These are phyloP conservation scores for Lathyrus oleraceus DNA, from an alignment of 306 rosid genomes.

Conservation along the genomic window DNA sequence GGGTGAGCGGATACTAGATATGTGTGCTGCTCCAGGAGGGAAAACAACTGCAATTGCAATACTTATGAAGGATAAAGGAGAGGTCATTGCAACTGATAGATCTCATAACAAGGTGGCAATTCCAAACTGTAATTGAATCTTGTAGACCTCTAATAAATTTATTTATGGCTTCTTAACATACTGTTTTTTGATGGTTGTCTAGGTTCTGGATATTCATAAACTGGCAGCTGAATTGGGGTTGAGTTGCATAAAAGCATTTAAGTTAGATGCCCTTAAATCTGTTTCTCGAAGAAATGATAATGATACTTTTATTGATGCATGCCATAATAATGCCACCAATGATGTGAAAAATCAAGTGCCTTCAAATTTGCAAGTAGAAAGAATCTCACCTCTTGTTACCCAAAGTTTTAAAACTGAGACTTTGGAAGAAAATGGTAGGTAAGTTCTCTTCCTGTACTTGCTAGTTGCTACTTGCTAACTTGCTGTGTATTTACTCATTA, in stretches of 20 bases:
- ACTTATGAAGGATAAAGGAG: slow-evolving; percentile 92
- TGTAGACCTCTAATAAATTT: slow-evolving; percentile 9
- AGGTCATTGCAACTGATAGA: slow-evolving; percentile 86
- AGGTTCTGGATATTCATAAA: slow-evolving; percentile 86
- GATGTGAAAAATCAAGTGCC: slow-evolving; percentile 43
- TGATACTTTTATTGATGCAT: slow-evolving; percentile 37
- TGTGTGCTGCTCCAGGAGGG: slow-evolving; percentile 99
- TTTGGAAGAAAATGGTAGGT: slow-evolving; percentile 58
- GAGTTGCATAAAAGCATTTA: slow-evolving; percentile 71
- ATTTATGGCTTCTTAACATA: slow-evolving; percentile 12
- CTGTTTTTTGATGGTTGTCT: slow-evolving; percentile 34
- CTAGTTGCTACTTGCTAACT: slow-evolving; percentile 31
- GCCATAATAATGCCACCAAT: slow-evolving; percentile 38
- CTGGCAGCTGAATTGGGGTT: slow-evolving; percentile 93
- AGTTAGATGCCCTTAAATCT: slow-evolving; percentile 86
- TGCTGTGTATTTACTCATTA: slow-evolving; percentile 21
- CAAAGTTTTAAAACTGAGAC: slow-evolving; percentile 46
- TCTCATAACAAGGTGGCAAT: slow-evolving; percentile 89
- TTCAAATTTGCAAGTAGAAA: slow-evolving; percentile 47
- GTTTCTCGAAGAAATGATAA: slow-evolving; percentile 54
- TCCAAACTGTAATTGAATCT: slow-evolving; percentile 21
- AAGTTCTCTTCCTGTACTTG: slow-evolving; percentile 30
- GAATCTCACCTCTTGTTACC: slow-evolving; percentile 37
- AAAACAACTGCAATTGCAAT: slow-evolving; percentile 95
- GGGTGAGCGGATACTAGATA: slow-evolving; percentile 85